Base-by-base conservation (phyloP, 352 stramenopile species). In the Phytophthora syringae region DNA sequence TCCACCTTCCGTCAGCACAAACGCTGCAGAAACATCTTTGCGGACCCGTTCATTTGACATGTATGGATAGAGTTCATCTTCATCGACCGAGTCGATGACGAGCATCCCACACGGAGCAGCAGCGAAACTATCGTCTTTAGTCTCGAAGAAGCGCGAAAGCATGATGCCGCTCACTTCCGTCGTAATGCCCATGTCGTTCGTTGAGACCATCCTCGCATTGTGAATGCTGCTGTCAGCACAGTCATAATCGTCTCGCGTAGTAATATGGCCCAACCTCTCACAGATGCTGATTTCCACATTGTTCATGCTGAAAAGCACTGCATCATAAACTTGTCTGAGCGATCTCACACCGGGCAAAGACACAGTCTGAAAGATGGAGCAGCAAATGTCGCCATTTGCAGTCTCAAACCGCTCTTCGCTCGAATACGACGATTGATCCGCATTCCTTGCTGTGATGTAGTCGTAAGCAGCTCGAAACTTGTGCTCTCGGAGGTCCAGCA, bases 251-350 rank as follows among this genome's bases (percentile, higher is more conserved):
- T 77, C 72, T n/a, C 72, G 60, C 13, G 64, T 20, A 2, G 69
- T 70, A 25, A 80, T 13, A 22, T 77, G 64, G 7, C 75, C 75
- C 10, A 75, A 52, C 21, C 60, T 42, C 47, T 80, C 72, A 1
- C 50, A 80, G 25, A 80, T 77, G 21, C 52, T 71, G 55, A 76
- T 76, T 48, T 76, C 67, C n/a, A 59, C 63, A 34, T 68, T 12
- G 34, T 40, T 18, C 2, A 40, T 40, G 18, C 59, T 60, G 45
- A 58, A 45, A 70, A 21, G 53, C 36, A 71, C 49, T 52, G 60
- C 32, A 56, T 49, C 28, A 16, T 20, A 40, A 10, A 40, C 34
- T 40, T 40, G 64, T 15, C 65, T 20, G 6, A 78, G 10, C 1
- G 68, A 70, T 15, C 30, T 28, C 9, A 76, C 64, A 18, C 51